phyloP scores from a whole-genome alignment of 768 basidiomycete genomes.

The Dacryopinax spathularia region DNA sequence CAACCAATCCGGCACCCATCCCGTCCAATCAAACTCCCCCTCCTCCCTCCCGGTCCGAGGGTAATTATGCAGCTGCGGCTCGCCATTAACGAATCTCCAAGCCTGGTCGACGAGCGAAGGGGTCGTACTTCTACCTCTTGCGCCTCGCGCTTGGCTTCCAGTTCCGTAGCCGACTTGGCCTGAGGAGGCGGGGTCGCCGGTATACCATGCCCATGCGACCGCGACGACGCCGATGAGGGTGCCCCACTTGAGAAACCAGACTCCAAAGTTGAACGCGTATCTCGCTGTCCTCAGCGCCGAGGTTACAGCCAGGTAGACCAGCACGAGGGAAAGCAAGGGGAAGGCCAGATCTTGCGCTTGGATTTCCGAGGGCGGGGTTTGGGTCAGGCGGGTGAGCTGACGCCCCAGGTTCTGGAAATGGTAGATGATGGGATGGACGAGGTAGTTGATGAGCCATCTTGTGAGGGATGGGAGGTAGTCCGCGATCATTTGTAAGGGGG shows the following conservation, averaged over 20 bases:
- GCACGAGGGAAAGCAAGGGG: slow-evolving; percentile 55
- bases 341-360: slow-evolving; percentile 45
- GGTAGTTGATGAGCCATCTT: neutral
- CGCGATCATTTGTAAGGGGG: neutral
- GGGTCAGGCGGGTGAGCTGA: slow-evolving; percentile 23
- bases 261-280: slow-evolving; percentile 50
- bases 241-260: slow-evolving; percentile 72
- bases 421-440: neutral
- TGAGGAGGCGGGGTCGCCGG: slow-evolving; percentile 9
- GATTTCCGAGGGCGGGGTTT: neutral
- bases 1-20: slow-evolving; percentile 7
- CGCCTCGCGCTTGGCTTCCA: neutral
- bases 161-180: neutral
- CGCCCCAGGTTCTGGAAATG: neutral
- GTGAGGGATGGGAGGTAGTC: neutral
- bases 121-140: neutral
- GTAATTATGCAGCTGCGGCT: slow-evolving; percentile 26
- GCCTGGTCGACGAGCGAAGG: slow-evolving; percentile 3
- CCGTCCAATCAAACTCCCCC: neutral
- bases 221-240: slow-evolving; percentile 38
- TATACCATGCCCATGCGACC: slow-evolving; percentile 1
- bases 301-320: slow-evolving; percentile 60
- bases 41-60: neutral
- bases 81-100: slow-evolving; percentile 22
- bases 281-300: slow-evolving; percentile 66